Conservation (phyloP, 495 filamentous ascomycete species). For the Glonium stellatum region DNA sequence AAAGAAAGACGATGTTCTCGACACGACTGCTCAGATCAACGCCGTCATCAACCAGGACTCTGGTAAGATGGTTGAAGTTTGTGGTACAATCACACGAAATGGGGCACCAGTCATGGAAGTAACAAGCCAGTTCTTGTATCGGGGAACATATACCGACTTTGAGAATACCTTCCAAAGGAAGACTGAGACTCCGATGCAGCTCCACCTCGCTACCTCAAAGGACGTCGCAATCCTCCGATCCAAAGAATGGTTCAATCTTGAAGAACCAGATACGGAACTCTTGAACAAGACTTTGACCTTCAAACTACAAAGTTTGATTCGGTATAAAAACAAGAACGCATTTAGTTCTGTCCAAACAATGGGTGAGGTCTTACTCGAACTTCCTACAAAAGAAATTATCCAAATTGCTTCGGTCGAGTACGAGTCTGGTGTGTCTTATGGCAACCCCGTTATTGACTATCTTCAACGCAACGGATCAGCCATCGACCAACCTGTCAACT, state of each 20-base stretch:
- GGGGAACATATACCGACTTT: conserved; percentile 84
- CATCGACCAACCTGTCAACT: conserved; percentile 94
- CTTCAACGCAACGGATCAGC: conserved; percentile 84
- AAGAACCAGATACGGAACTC: conserved; percentile 72
- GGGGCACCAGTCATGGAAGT: conserved; percentile 95
- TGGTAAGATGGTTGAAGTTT: conserved; percentile 99
- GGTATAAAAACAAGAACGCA: conserved; percentile 89
- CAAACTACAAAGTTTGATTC: conserved; percentile 82
- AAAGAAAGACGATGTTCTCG: conserved; percentile 86
- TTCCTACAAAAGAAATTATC: conserved; percentile 96
- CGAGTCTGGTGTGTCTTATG: conserved; percentile 78
- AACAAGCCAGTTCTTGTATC: conserved; percentile 94
- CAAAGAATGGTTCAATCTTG: conserved; percentile 93
- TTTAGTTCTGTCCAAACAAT: conserved; percentile 90
- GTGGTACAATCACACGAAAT: conserved; percentile 85
- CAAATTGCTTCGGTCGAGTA: conserved; percentile 95
- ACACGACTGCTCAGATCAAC: conserved; percentile 92
- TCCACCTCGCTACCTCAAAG: conserved; percentile 76
- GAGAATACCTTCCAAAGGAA: conserved; percentile 99
- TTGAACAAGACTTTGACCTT: conserved; percentile 91
- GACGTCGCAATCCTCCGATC: conserved; percentile 90
- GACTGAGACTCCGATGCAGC: conserved; percentile 88
- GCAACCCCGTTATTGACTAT: conserved; percentile 95
- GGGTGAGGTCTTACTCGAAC: conserved; percentile 86
- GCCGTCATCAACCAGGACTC: conserved; percentile 97